Conservation (phyloP, 495 filamentous ascomycete genomes). For the Penicillium crystallinum region DNA sequence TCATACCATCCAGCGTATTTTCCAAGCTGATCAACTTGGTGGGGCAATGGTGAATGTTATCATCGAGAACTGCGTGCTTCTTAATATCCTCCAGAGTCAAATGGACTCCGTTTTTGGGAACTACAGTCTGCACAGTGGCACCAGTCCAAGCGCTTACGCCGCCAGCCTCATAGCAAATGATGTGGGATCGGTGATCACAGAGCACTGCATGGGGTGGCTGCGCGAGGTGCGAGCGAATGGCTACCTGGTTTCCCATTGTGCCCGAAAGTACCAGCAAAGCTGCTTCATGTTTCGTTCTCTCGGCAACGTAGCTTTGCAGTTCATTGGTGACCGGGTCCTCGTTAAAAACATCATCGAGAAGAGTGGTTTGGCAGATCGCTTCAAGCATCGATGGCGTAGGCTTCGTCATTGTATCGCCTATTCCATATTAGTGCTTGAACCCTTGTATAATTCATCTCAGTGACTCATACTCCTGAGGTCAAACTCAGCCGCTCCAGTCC, state of each 20-base stretch:
- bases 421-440: background rate
- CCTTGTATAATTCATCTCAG: background rate
- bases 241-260: slow-evolving; percentile 70
- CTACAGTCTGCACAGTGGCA: slow-evolving; percentile 35
- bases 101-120: slow-evolving; percentile 59
- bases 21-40: slow-evolving; percentile 79
- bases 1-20: slow-evolving; percentile 74
- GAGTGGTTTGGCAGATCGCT: slow-evolving; percentile 51
- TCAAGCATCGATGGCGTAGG: slow-evolving; percentile 76
- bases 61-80: slow-evolving; percentile 38
- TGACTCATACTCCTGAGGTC: slow-evolving; percentile 48
- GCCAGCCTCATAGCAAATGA: slow-evolving; percentile 46
- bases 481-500: slow-evolving; percentile 58
- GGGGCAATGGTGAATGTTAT: slow-evolving; percentile 51
- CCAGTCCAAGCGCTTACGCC: slow-evolving; percentile 44
- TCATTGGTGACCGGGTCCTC: slow-evolving; percentile 75
- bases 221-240: slow-evolving; percentile 42
- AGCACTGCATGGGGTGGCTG: slow-evolving; percentile 49
- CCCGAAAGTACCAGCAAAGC: slow-evolving; percentile 74
- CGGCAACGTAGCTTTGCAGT: slow-evolving; percentile 65
- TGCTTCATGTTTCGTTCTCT: slow-evolving; percentile 65
- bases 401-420: slow-evolving; percentile 76
- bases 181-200: slow-evolving; percentile 45
- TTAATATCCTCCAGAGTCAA: slow-evolving; percentile 73
- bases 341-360: slow-evolving; percentile 78